Conservation (phyloP, 371 early-diverging fungal species). For the Vavraia culicis region DNA sequence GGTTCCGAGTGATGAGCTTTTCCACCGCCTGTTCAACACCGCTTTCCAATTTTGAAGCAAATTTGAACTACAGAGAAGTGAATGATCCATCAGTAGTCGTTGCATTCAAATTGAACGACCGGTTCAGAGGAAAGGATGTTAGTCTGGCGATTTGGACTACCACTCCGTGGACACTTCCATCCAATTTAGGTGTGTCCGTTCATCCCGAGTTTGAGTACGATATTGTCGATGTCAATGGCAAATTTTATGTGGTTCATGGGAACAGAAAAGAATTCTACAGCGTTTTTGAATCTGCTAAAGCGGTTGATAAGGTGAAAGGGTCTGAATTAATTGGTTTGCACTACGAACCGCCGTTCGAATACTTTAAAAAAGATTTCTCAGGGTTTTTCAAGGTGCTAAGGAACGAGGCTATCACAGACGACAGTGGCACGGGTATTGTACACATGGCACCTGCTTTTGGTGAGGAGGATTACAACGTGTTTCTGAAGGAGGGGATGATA, state of each 20-base stretch:
- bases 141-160: constrained; percentile 92
- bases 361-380: constrained; percentile 48
- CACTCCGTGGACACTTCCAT: constrained; percentile 98
- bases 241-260: constrained; percentile 18
- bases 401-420: constrained; percentile 77
- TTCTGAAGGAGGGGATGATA: constrained; percentile 59
- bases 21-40: constrained; percentile 86
- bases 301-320: constrained; percentile 60
- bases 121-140: constrained; percentile 54
- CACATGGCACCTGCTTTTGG: constrained; percentile 98
- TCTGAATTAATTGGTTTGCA: constrained; percentile 60
- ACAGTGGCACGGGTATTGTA: constrained; percentile 94
- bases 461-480: constrained; percentile 96
- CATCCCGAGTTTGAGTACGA: constrained; percentile 74
- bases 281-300: constrained; percentile 46
- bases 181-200: constrained; percentile 75
- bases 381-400: constrained; percentile 61
- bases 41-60: constrained; percentile 94
- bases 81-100: constrained; percentile 80
- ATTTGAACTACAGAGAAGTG: constrained; percentile 93
- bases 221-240: constrained; percentile 57
- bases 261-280: constrained; percentile 11
- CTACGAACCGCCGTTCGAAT: constrained; percentile 72
- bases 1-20: constrained; percentile 91
- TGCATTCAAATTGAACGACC: constrained; percentile 57